Conservation (phyloP, 1,284 basidiomycete species). For the Cryptococcus sp. region DNA sequence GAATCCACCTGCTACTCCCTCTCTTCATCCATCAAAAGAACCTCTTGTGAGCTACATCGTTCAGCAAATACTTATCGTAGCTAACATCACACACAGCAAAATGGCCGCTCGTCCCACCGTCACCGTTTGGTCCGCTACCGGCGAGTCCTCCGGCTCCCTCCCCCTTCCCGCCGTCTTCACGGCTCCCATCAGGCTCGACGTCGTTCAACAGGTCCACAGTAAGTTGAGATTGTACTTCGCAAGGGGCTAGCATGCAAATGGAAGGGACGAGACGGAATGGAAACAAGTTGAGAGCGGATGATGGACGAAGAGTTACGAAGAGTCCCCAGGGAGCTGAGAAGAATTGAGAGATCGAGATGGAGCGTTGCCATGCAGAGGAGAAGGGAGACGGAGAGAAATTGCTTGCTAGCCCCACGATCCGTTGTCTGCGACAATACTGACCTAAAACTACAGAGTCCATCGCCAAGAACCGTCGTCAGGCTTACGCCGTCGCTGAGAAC, state of each 20-base stretch:
- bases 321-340: not conserved
- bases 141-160: slow-evolving; percentile 85
- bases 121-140: slow-evolving; percentile 72
- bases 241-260: not conserved
- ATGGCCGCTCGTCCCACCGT: slow-evolving; percentile 92
- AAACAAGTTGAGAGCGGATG: not conserved
- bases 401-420: too few relatives aligned
- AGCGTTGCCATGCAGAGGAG: too few relatives aligned
- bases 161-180: slow-evolving; percentile 96
- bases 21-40: slow-evolving; percentile 17
- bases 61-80: too few relatives aligned
- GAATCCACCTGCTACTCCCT: not conserved
- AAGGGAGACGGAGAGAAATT: too few relatives aligned
- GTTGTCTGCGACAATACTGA: not conserved
- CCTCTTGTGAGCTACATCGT: slow-evolving; percentile 10
- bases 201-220: slow-evolving; percentile 99
- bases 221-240: slow-evolving; percentile 54
- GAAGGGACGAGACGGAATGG: not conserved
- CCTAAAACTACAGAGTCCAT: slow-evolving; percentile 74
- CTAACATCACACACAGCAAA: slow-evolving; percentile 27
- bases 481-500: slow-evolving; percentile 95
- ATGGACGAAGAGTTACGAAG: not conserved
- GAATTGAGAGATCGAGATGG: not conserved
- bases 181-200: slow-evolving; percentile 97
- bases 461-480: slow-evolving; percentile 97